phyloP scores from a whole-genome alignment of 768 basidiomycete genomes.

The Leccinum longicurvipes region DNA sequence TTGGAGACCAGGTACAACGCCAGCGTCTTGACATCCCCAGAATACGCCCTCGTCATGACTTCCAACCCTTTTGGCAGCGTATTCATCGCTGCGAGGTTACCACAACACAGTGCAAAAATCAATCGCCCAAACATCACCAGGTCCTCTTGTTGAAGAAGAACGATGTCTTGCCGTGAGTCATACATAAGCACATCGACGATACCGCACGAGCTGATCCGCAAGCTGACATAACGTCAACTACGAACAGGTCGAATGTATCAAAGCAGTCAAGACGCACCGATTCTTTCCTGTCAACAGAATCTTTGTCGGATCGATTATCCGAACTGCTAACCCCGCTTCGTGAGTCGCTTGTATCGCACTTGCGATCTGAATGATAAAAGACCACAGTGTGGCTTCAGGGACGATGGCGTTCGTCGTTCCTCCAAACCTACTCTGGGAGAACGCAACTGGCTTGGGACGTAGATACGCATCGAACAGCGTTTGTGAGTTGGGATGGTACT shows the following conservation, averaged over 20 bases:
- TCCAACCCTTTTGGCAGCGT: slow-evolving; percentile 73
- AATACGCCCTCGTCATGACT: slow-evolving; percentile 67
- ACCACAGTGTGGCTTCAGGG: slow-evolving; percentile 85
- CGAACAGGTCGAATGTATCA: neutral
- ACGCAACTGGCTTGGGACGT: slow-evolving; percentile 46
- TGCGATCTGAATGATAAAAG: slow-evolving; percentile 87
- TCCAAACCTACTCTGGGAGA: slow-evolving; percentile 35
- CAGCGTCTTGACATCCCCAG: slow-evolving; percentile 77
- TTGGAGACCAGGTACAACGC: slow-evolving; percentile 77
- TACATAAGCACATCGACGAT: slow-evolving; percentile 82
- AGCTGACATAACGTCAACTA: slow-evolving; percentile 37
- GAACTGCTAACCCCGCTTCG: slow-evolving; percentile 71
- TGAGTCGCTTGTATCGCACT: slow-evolving; percentile 86
- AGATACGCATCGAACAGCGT: slow-evolving; percentile 81
- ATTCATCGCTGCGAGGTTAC: slow-evolving; percentile 56
- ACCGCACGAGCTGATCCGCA: slow-evolving; percentile 86
- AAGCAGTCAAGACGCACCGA: slow-evolving; percentile 43
- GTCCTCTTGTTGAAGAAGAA: slow-evolving; percentile 81
- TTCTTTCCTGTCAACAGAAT: slow-evolving; percentile 88
- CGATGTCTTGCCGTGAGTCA: slow-evolving; percentile 61
- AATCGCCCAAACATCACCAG: slow-evolving; percentile 82
- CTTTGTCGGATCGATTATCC: slow-evolving; percentile 84
- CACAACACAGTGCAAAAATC: slow-evolving; percentile 75
- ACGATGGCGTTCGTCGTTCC: slow-evolving; percentile 36
- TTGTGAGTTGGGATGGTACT: slow-evolving; percentile 80